phyloP scores from a whole-genome alignment of 2,329 filamentous ascomycete genomes.

The Scedosporium dehoogii region DNA sequence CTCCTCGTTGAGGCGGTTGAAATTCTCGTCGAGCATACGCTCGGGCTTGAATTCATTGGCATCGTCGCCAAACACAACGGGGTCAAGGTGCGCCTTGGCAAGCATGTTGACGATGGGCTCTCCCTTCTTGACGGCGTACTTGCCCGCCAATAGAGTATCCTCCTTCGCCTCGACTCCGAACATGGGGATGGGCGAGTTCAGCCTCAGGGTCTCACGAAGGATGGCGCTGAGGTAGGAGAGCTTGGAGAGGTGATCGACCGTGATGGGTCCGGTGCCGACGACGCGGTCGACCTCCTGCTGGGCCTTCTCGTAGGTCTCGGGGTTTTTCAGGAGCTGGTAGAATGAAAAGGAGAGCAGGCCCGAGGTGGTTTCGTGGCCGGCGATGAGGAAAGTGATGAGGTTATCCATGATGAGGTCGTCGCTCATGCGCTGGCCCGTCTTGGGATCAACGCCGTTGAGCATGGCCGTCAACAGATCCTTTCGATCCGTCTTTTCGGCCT shows the following conservation, averaged over 20 bases:
- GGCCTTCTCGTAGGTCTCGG: constrained; percentile 46
- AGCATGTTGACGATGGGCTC: constrained; percentile 41
- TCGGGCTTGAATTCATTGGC: constrained; percentile 59
- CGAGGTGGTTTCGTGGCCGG: constrained; percentile 63
- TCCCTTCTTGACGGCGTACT: constrained; percentile 46
- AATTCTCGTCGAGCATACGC: constrained; percentile 60
- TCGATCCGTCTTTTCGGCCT: constrained; percentile 41
- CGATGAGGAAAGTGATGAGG: constrained; percentile 63
- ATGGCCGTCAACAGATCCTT: constrained; percentile 63
- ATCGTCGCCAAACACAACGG: constrained; percentile 53
- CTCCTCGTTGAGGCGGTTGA: constrained; percentile 49
- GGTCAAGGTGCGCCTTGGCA: constrained; percentile 49
- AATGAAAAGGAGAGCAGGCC: constrained; percentile 35
- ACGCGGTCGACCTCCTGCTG: constrained; percentile 60
- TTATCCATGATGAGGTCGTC: constrained; percentile 58
- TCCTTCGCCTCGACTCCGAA: constrained; percentile 45
- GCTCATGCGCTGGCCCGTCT: constrained; percentile 54
- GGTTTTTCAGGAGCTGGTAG: constrained; percentile 55
- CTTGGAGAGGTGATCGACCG: constrained; percentile 50
- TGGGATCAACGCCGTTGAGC: constrained; percentile 56
- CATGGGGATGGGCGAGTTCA: constrained; percentile 44
- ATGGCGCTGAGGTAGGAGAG: constrained; percentile 57
- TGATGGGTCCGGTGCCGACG: constrained; percentile 46
- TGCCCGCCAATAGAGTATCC: constrained; percentile 46
- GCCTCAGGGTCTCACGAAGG: constrained; percentile 55